Percentiles rank a stretch among this genome's conserved stretches.
Evolutionary conservation across 441 rosid species (phyloP).

Genomic region (Rhodomyrtus psidioides): DNA sequence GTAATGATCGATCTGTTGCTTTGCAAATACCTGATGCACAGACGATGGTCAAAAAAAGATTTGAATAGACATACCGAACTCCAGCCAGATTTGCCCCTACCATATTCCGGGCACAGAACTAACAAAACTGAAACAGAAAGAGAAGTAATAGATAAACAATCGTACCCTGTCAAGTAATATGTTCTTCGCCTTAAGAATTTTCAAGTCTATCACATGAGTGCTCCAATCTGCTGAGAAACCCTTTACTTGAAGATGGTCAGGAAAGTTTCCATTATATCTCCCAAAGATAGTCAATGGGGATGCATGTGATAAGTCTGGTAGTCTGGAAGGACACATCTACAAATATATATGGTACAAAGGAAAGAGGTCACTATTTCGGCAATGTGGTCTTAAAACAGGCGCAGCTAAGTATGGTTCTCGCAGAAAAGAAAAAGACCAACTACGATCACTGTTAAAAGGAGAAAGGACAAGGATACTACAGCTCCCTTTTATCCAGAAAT

Average conservation of each 20-base stretch:
- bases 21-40: slow-evolving; percentile 48
- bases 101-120: not conserved
- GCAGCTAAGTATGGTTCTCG: not conserved
- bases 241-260: slow-evolving; percentile 43
- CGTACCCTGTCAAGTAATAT: slow-evolving; percentile 69
- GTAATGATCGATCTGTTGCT: slow-evolving; percentile 65
- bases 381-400: not conserved
- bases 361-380: not conserved
- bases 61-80: not conserved
- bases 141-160: not conserved
- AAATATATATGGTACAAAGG: not conserved
- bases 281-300: slow-evolving; percentile 58
- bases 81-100: not conserved
- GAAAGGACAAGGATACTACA: not conserved
- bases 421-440: not conserved
- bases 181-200: slow-evolving; percentile 49
- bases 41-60: not conserved
- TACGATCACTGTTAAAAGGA: not conserved
- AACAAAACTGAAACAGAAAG: not conserved
- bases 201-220: slow-evolving; percentile 44
- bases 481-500: not conserved
- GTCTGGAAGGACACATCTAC: slow-evolving; percentile 56
- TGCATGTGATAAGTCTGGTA: slow-evolving; percentile 74
- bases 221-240: slow-evolving; percentile 68
- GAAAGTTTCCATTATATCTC: slow-evolving; percentile 67